Base-by-base conservation (phyloP, 208 protist genomes). In the Trypanosoma brucei region DNA sequence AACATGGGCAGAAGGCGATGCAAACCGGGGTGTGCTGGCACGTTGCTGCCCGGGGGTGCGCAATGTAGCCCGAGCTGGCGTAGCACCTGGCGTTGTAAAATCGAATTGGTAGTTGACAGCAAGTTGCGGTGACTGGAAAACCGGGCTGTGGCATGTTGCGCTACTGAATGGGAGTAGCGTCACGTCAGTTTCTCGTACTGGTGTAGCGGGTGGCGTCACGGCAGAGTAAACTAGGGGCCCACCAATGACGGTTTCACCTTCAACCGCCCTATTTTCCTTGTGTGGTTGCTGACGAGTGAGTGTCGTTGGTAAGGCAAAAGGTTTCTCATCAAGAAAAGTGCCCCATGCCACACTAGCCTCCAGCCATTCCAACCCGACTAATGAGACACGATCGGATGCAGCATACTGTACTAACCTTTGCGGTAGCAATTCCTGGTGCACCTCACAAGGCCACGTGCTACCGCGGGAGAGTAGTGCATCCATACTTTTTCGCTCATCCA, bases 321-420 rank as follows among this genome's bases (percentile, higher is more conserved):
- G 53, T 11, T 38, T 53, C 44, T 92, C 86, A 49, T 87, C 81
- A 0, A 92, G 62, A 62, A 92, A 92, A 1, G 73, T 58, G 36
- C 86, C 86, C 80, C 83, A 92, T 38, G 67, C 57, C 11, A 78
- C 64, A 54, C 80, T 84, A 3, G 59, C 68, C 2, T 70, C 74
- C 7, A 92, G 60, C 80, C 83, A 92, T 4, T 59, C 63, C 0
- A 77, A 50, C 3, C 38, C 62, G 4, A 92, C 81, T 2, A 86
- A n/a, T 4, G 72, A 76, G 3, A 88, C 33, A 31, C 68, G 59
- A 2, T 76, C 72, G 11, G 48, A 55, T 2, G 74, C 62, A 14
- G 52, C 56, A 31, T 61, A 1, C 37, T 65, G 14, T 1, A 72
- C 51, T 39, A 65, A 53, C 31, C 39, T 35, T 14, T 45, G 34